These are phyloP conservation scores for Gymnopilus dilepis DNA, from an alignment of 768 basidiomycete species.

Conservation along the genomic window DNA sequence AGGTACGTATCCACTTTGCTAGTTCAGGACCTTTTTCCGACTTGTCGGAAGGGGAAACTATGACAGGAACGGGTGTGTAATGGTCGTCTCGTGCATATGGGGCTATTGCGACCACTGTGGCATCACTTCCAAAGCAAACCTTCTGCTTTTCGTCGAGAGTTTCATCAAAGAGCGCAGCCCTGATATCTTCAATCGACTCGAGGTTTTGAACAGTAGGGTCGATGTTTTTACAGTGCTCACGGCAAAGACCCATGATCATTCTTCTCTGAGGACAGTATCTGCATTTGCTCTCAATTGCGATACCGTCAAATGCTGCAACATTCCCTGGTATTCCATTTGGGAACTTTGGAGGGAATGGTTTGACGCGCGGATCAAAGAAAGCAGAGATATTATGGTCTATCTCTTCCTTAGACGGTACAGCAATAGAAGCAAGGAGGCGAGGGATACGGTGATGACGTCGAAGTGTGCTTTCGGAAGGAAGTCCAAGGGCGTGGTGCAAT, in stretches of 20 bases:
- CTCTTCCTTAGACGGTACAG: conserved; percentile 19
- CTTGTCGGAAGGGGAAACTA: conserved; percentile 30
- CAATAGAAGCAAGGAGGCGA: conserved; percentile 17
- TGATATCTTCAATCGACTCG: conserved; percentile 18
- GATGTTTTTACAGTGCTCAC: conserved; percentile 26
- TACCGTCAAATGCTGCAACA: conserved; percentile 31
- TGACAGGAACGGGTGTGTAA: conserved; percentile 27
- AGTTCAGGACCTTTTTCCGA: conserved; percentile 23
- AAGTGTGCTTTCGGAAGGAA: conserved; percentile 28
- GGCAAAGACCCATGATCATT: conserved; percentile 30
- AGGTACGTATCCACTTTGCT: conserved; percentile 19
- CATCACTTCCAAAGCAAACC: conserved; percentile 32
- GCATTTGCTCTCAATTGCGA: conserved; percentile 28
- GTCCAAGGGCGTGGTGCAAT: conserved; percentile 25
- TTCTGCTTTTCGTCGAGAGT: not conserved
- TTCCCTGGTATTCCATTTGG: conserved; percentile 17
- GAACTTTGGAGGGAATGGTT: conserved; percentile 10
- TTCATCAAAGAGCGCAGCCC: not conserved
- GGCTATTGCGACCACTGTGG: conserved; percentile 32
- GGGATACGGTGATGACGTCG: conserved; percentile 18
- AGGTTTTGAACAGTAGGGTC: conserved; percentile 10
- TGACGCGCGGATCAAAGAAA: conserved; percentile 13
- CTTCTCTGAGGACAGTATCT: conserved; percentile 22
- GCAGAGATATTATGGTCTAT: conserved; percentile 20
- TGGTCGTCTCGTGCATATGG: conserved; percentile 24